Base-by-base conservation (phyloP, 345 rosid species). In the Pistacia vera region DNA sequence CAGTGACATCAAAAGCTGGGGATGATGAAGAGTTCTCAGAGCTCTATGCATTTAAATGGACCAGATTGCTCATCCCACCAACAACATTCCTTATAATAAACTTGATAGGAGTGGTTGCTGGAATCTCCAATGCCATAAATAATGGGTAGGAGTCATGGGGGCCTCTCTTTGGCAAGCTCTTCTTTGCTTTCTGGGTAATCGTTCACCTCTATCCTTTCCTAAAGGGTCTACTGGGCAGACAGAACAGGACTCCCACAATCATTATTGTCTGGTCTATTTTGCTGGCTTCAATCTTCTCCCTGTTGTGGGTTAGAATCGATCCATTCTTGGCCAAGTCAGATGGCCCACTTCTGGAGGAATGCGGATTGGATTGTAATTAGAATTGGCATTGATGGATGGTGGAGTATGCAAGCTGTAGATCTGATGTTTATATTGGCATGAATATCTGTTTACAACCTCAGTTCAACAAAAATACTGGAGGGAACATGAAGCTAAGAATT, bases 101-200 rank as follows among this genome's bases (percentile, higher is more conserved):
- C 81, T 66, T 90, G 71, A 82, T 90, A 22, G 97, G 91, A 74
- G 89, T 87, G 25, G 85, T 88, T 17, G 90, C 84, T 0, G 97
- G 97, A 5, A 61, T 87, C 33, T 84, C 91, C 41, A 85, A 82
- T 63, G 94, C 94, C 0, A 84, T 92, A 71, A 90, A 86, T 69
- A 87, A 85, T 61, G 91, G 91, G 17, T 88, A 87, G 17, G 92
- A 90, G 62, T 87, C 93, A 2, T 90, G 97, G 92, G 97, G 92
- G 3, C 91, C 90, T 8, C 81, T 89, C 2, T 88, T 91, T 20
- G 96, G 90, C 8, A 90, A 86, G 79, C 84, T 88, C 46, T 88
- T 91, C 82, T 91, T 88, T 80, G 90, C 92, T 20, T 79, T 90
- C 66, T 89, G 94, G 94, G 94, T 90, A 73, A 86, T 91, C 14